phyloP scores from a whole-genome alignment of 306 rosid species.

The Pachyrhizus erosus region DNA sequence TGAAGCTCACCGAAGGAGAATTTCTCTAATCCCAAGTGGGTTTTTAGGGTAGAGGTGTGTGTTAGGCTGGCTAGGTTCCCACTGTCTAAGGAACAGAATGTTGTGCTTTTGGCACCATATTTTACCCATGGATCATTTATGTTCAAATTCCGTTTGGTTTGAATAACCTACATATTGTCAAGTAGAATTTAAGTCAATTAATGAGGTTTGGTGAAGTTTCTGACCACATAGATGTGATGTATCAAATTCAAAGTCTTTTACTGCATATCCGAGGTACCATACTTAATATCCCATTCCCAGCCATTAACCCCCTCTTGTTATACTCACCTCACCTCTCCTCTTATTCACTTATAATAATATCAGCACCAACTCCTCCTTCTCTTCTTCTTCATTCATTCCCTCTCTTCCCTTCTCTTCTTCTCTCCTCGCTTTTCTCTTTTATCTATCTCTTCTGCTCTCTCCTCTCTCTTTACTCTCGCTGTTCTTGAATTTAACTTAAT shows the following conservation, averaged over 20 bases:
- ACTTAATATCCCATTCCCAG: constrained; percentile 60
- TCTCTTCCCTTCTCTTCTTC: constrained; percentile 5
- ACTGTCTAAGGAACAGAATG: constrained; percentile 53
- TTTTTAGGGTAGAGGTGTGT: not conserved
- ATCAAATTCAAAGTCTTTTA: constrained; percentile 60
- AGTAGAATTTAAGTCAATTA: constrained; percentile 58
- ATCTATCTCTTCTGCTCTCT: not conserved
- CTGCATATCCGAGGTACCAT: constrained; percentile 71
- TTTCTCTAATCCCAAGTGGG: constrained; percentile 33
- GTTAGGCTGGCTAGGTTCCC: constrained; percentile 19
- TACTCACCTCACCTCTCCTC: constrained; percentile 15
- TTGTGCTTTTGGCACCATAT: constrained; percentile 44
- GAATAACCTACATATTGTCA: constrained; percentile 38
- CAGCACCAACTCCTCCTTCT: constrained; percentile 62
- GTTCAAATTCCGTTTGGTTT: constrained; percentile 45
- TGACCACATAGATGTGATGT: constrained; percentile 67
- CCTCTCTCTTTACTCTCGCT: not conserved
- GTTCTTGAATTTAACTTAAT: not conserved
- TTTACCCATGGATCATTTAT: constrained; percentile 39
- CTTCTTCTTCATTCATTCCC: constrained; percentile 39
- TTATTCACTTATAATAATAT: constrained; percentile 26
- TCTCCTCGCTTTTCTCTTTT: constrained; percentile 42
- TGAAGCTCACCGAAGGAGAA: constrained; percentile 14
- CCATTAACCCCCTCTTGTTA: constrained; percentile 16
- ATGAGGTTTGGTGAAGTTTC: constrained; percentile 77